Conservation (phyloP, 163 green algal genomes). For the Chlorella variabilis region DNA sequence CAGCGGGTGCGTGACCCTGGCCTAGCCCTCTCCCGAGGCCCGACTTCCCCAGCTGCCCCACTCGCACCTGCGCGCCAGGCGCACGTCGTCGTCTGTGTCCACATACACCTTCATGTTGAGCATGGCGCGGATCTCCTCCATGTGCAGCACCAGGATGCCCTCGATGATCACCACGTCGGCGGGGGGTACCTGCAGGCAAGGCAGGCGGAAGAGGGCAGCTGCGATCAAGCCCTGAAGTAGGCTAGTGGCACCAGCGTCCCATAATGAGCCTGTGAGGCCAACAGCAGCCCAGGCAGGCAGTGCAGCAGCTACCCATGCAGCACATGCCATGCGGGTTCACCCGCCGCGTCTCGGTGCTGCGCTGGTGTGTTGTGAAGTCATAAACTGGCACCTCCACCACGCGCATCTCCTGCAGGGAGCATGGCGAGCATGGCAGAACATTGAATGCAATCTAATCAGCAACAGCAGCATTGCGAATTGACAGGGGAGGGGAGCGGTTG, state of each 20-base stretch:
- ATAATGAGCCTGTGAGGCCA: too few relatives aligned
- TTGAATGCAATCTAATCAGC: too few relatives aligned
- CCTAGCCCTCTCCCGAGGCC: not conserved
- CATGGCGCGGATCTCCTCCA: constrained; percentile 78
- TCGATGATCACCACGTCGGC: constrained; percentile 80
- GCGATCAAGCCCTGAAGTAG: too few relatives aligned
- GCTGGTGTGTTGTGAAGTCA: constrained; percentile 88
- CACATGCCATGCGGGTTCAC: too few relatives aligned
- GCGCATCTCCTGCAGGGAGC: constrained; percentile 54
- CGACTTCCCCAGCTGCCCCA: too few relatives aligned
- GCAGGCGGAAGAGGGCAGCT: not conserved
- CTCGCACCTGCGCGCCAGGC: constrained; percentile 72
- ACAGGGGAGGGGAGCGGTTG: too few relatives aligned
- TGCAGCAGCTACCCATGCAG: too few relatives aligned
- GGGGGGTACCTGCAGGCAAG: not conserved
- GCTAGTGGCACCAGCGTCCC: too few relatives aligned
- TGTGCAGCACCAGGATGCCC: constrained; percentile 93
- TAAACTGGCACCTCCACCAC: constrained; percentile 92
- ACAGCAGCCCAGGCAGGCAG: not conserved
- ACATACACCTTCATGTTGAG: constrained; percentile 98
- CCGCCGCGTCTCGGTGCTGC: constrained; percentile 60
- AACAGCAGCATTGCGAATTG: too few relatives aligned
- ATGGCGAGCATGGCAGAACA: not conserved
- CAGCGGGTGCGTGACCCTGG: too few relatives aligned
- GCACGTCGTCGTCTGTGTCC: constrained; percentile 92